Percentiles rank a stretch among this genome's conserved stretches.
Evolutionary conservation across 73 alveolate species (phyloP).

Genomic region (Halteria grandinella): DNA sequence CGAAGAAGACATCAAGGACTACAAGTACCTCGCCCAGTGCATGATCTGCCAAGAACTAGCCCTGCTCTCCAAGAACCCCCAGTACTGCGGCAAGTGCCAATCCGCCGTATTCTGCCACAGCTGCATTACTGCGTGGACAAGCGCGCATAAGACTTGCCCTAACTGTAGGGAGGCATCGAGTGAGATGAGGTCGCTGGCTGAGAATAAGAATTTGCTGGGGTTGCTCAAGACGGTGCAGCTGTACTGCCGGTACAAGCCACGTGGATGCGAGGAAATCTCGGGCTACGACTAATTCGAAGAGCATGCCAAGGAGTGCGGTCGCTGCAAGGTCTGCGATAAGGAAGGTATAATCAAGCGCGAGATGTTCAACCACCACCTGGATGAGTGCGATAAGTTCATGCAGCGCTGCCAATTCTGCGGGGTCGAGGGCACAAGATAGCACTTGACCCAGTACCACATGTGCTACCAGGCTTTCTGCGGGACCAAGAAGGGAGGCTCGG

Average conservation of each 20-base stretch:
- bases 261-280: conserved; percentile 28
- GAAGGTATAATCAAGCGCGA: conserved; percentile 11
- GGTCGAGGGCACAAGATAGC: not conserved
- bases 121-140: conserved; percentile 13
- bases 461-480: conserved; percentile 1
- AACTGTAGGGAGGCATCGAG: not conserved
- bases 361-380: conserved; percentile 8
- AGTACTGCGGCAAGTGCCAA: conserved; percentile 30
- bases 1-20: conserved; percentile 18
- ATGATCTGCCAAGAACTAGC: conserved; percentile 16
- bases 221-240: conserved; percentile 12
- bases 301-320: conserved; percentile 40
- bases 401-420: conserved; percentile 2
- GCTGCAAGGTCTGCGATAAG: conserved; percentile 15
- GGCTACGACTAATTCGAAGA: not conserved
- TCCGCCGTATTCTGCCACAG: conserved; percentile 12
- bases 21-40: conserved; percentile 1
- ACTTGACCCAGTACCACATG: conserved; percentile 1
- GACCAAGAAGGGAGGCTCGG: conserved; percentile 27
- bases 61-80: conserved; percentile 9
- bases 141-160: conserved; percentile 10
- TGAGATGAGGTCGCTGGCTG: not conserved
- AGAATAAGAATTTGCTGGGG: conserved; percentile 25
- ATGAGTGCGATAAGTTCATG: not conserved
- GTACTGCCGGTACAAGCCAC: conserved; percentile 18